phyloP scores from a whole-genome alignment of 352 stramenopile species.

The Stephanocyclus meneghinianus region DNA sequence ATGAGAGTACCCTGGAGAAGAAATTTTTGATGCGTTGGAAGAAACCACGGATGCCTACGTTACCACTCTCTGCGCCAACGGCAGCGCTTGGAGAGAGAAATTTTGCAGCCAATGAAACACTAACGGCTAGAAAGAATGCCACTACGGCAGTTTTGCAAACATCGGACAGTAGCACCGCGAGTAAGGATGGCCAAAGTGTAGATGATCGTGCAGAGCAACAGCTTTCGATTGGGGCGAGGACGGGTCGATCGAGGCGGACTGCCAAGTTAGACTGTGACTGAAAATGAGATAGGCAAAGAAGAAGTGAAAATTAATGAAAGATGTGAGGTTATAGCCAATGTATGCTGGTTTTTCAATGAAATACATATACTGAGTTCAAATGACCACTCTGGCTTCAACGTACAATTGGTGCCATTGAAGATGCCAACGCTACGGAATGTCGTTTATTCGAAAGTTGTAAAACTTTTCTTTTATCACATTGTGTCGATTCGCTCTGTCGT shows the following conservation, averaged over 20 bases:
- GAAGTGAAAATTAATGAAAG: neutral
- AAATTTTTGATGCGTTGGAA: constrained; percentile 5
- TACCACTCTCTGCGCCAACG: neutral
- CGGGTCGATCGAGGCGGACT: constrained; percentile 54
- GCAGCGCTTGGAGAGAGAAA: neutral
- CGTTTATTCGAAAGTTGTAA: neutral
- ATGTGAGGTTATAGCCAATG: neutral
- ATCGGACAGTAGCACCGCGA: constrained; percentile 52
- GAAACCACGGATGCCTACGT: neutral
- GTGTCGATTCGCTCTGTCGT: neutral
- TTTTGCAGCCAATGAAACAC: constrained; percentile 35
- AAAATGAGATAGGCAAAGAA: constrained; percentile 67
- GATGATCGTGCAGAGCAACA: constrained; percentile 18
- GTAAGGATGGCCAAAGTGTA: constrained; percentile 35
- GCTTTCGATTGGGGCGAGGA: constrained; percentile 43
- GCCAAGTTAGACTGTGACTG: constrained; percentile 48
- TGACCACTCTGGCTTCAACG: neutral
- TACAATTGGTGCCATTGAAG: constrained; percentile 18
- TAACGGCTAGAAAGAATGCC: constrained; percentile 42
- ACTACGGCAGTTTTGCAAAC: constrained; percentile 54
- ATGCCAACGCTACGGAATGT: neutral
- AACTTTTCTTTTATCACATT: neutral
- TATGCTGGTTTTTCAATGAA: neutral
- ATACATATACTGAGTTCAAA: neutral
- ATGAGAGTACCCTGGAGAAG: neutral